These are phyloP conservation scores for Ophioceras dolichostomum DNA, from an alignment of 2,329 filamentous ascomycete species.

Conservation along the genomic window DNA sequence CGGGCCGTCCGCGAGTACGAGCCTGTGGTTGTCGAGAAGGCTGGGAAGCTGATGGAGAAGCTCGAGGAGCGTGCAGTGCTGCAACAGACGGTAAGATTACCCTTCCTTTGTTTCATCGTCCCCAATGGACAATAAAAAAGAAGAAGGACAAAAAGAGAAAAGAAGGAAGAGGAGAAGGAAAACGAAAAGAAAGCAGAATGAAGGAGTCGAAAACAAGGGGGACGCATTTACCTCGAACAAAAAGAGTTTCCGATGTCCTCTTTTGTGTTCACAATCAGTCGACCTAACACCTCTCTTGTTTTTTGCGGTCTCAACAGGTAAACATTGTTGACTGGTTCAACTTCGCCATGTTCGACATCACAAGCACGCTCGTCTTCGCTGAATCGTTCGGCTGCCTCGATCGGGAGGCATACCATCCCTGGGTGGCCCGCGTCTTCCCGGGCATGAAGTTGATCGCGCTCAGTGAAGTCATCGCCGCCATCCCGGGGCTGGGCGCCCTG, in stretches of 20 bases:
- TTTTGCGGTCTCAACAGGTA: too few relatives aligned
- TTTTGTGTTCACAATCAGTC: too few relatives aligned
- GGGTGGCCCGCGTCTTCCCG: slow-evolving; percentile 6
- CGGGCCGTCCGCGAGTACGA: slow-evolving; percentile 13
- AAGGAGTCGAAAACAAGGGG: too few relatives aligned
- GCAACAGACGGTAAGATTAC: slow-evolving; percentile 4
- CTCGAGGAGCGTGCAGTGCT: slow-evolving; percentile 7
- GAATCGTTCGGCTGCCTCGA: slow-evolving; percentile 9
- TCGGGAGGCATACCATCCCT: slow-evolving; percentile 6
- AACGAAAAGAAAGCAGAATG: too few relatives aligned
- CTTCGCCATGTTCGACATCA: slow-evolving; percentile 10
- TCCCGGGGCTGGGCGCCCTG: slow-evolving; percentile 2
- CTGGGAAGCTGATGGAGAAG: slow-evolving; percentile 8
- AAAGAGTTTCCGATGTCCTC: too few relatives aligned
- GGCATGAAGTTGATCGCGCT: slow-evolving; percentile 1
- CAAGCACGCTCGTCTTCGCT: slow-evolving; percentile 9
- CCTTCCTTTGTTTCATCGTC: too few relatives aligned
- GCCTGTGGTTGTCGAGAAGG: slow-evolving; percentile 9
- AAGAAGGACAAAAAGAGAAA: too few relatives aligned
- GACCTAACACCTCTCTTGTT: too few relatives aligned
- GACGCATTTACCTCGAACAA: too few relatives aligned
- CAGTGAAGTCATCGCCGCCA: slow-evolving; percentile 2
- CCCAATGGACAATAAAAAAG: too few relatives aligned
- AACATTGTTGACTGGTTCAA: slow-evolving; percentile 15
- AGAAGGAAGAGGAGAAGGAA: too few relatives aligned